phyloP scores from a whole-genome alignment of 2,329 filamentous ascomycete genomes.

The Magnaporthiopsis rhizophila region DNA sequence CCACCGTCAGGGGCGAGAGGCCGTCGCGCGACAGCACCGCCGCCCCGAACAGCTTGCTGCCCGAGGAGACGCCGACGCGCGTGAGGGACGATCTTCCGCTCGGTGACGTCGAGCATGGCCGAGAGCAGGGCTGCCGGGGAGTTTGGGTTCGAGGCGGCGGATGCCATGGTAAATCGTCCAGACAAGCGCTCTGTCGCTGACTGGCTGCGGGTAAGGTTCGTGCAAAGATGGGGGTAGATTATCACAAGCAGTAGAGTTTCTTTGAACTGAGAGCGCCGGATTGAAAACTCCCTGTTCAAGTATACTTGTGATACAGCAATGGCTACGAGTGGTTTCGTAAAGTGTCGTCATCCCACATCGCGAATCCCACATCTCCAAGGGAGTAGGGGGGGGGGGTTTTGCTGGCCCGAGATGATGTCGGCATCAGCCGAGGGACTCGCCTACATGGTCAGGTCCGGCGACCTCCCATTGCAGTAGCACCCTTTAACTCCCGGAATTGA shows the following conservation, averaged over 20 bases:
- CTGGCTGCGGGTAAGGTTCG: no score
- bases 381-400: neutral
- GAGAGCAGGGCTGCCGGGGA: constrained; percentile 26
- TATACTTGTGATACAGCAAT: no score
- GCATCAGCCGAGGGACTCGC: constrained; percentile 4
- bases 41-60: constrained; percentile 49
- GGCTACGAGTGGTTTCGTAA: neutral
- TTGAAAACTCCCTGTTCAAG: no score
- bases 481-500: neutral
- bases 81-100: constrained; percentile 45
- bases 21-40: constrained; percentile 38
- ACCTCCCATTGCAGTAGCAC: constrained; percentile 11
- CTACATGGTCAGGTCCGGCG: constrained; percentile 10
- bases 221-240: no score
- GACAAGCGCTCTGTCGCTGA: neutral
- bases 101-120: constrained; percentile 33
- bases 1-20: constrained; percentile 36
- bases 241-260: no score
- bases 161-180: neutral
- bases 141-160: constrained; percentile 12
- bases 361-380: neutral
- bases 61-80: constrained; percentile 36
- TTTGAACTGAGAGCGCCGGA: no score
- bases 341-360: neutral
- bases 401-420: constrained; percentile 8